Base-by-base conservation (phyloP, 192 early-diverging fungal genomes). In the Coemansia asiatica region DNA sequence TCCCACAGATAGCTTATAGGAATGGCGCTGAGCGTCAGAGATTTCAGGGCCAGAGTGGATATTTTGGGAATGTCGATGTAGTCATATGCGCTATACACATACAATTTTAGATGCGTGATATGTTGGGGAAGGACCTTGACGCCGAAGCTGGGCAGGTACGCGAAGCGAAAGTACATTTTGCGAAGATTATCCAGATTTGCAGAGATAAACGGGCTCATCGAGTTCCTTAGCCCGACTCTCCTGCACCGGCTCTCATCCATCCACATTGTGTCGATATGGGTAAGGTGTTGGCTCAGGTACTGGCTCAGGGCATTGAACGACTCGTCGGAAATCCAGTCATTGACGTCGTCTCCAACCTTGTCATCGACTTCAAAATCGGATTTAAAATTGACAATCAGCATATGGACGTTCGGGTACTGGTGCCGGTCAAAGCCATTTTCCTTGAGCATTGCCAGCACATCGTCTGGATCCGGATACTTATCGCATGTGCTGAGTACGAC, bases 1-100 rank as follows among this genome's bases (percentile, higher is more conserved):
- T 79, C 71, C 76, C 76, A 79, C 60, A 74, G 44, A 12, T 69
- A 70, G 61, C 61, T 63, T 19, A 79, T 55, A 19, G 72, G 71
- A 6, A 79, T 69, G 6, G 60, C 51, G 60, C 61, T 64, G 19
- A 79, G 50, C 28, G 59, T 71, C 48, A 79, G 50, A 25, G 72
- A 64, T 22, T 57, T 38, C 10, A 79, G 67, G 23, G 56, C 56
- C 15, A 68, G 64, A 5, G 76, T 61, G 12, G 63, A 47, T 12
- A 79, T 71, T 8, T 68, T 67, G 19, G 76, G 76, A 22, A 79
- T 71, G 13, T 79, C 68, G 13, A 79, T 28, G 10, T 66, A 69
- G 29, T 72, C 70, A 27, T 69, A 72, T 4, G 70, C 64, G 55
- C 67, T 67, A 27, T 63, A 44, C 6, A 72, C 70, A 0, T 48